A percentile compares a stretch with the other conserved stretches of the same genome.
phyloP scores from a whole-genome alignment of 2,329 filamentous ascomycete species.

The Monascus ruber region DNA sequence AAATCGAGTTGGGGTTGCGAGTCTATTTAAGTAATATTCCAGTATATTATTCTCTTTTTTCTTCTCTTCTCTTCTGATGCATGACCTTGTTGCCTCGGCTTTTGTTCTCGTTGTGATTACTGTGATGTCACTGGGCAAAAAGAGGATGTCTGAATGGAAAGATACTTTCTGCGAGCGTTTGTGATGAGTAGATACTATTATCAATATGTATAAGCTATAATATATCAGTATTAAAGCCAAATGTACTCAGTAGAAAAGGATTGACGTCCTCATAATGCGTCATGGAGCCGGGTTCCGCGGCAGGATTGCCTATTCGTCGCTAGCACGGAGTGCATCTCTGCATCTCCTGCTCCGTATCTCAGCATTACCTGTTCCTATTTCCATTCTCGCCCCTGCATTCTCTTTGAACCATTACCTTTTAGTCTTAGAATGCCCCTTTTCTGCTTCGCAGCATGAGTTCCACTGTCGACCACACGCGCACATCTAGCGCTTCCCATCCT shows the following conservation, averaged over 20 bases:
- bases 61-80: conserved; percentile 13
- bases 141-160: not conserved
- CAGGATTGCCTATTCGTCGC: no score
- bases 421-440: conserved; percentile 4
- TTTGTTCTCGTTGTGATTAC: no score
- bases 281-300: no score
- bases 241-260: no score
- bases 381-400: conserved; percentile 14
- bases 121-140: not conserved
- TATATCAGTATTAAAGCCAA: no score
- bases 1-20: conserved; percentile 20
- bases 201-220: no score
- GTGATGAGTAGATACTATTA: no score
- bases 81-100: conserved; percentile 18
- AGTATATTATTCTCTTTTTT: conserved; percentile 12
- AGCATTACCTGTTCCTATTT: conserved; percentile 9
- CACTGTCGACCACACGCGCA: conserved; percentile 3
- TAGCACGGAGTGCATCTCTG: no score
- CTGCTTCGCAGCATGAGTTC: conserved; percentile 3
- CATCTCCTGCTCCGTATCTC: no score
- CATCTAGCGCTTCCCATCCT: conserved; percentile 11
- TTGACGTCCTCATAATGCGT: no score
- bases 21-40: conserved; percentile 9
- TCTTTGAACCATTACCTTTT: conserved; percentile 14
- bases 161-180: no score